Evolutionary conservation across 2,329 filamentous ascomycete genomes (phyloP).

Genomic region (Colletotrichum cuscutae): DNA sequence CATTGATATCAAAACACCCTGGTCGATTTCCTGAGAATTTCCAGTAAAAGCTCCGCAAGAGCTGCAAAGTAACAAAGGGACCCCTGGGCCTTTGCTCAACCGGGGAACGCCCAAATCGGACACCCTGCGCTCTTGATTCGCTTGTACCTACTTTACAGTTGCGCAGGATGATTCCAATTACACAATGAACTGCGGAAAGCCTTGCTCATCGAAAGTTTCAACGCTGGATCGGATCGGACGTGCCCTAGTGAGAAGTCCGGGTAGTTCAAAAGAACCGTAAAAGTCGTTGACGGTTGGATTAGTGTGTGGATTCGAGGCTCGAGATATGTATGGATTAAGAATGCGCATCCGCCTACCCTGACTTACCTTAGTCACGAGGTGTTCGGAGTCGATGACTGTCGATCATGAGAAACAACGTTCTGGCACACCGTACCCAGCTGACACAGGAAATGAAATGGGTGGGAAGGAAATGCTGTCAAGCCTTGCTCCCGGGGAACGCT

Average conservation of each 20-base stretch:
- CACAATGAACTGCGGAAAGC: neutral
- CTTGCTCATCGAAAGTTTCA: conserved; percentile 20
- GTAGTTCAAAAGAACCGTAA: neutral
- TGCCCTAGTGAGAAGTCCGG: neutral
- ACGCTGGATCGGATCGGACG: conserved; percentile 19
- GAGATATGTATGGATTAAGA: neutral
- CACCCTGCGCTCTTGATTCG: neutral
- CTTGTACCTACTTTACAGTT: neutral
- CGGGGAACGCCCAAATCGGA: conserved; percentile 9
- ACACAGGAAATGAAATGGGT: neutral
- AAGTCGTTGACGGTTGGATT: conserved; percentile 12
- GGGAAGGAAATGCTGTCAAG: neutral
- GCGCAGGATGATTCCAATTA: neutral
- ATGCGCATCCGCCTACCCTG: no score
- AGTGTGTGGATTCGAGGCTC: neutral
- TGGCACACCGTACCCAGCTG: neutral
- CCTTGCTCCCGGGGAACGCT: neutral
- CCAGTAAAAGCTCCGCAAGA: conserved; percentile 7
- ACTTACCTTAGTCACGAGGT: neutral
- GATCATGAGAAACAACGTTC: neutral
- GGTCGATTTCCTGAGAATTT: neutral
- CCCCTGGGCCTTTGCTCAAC: neutral
- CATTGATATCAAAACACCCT: conserved; percentile 21
- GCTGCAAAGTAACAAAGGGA: neutral
- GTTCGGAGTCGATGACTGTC: neutral